These are phyloP conservation scores for Cutaneotrichosporon dermatis DNA, from an alignment of 1,284 basidiomycete genomes.

Conservation along the genomic window DNA sequence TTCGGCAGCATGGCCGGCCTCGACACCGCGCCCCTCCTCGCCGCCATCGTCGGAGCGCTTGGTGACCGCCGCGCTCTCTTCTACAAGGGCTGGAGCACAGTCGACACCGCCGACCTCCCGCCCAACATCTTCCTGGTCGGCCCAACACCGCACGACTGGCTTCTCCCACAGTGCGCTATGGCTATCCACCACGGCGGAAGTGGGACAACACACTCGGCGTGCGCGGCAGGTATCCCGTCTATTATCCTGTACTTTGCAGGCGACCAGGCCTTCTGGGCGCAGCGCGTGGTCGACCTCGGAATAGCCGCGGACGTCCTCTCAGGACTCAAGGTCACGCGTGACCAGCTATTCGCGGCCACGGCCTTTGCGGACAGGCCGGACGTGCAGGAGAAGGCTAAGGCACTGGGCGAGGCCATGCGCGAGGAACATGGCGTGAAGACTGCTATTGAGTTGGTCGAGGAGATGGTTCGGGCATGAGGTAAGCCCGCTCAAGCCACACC, in stretches of 20 bases:
- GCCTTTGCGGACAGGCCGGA: background rate
- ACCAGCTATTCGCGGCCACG: background rate
- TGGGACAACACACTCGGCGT: background rate
- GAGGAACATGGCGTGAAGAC: background rate
- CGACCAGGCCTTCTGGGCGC: conserved; percentile 2
- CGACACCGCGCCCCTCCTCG: background rate
- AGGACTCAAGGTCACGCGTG: background rate
- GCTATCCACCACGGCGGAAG: background rate
- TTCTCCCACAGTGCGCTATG: background rate
- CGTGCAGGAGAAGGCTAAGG: background rate
- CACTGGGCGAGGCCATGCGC: background rate
- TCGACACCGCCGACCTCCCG: background rate
- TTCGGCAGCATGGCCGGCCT: conserved; percentile 2
- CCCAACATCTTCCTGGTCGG: background rate
- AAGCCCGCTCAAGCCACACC: too few species aligned
- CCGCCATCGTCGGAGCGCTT: background rate
- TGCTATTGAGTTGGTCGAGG: background rate
- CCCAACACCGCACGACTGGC: background rate
- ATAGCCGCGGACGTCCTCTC: background rate
- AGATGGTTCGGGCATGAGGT: too few species aligned
- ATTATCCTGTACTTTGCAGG: background rate
- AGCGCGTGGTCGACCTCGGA: background rate
- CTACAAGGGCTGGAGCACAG: background rate
- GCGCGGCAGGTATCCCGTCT: background rate
- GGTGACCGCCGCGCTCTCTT: background rate